A percentile compares a stretch with the other conserved stretches of the same genome.
Evolutionary conservation across 345 rosid genomes (phyloP).

Genomic region (Bruguiera sexangula): DNA sequence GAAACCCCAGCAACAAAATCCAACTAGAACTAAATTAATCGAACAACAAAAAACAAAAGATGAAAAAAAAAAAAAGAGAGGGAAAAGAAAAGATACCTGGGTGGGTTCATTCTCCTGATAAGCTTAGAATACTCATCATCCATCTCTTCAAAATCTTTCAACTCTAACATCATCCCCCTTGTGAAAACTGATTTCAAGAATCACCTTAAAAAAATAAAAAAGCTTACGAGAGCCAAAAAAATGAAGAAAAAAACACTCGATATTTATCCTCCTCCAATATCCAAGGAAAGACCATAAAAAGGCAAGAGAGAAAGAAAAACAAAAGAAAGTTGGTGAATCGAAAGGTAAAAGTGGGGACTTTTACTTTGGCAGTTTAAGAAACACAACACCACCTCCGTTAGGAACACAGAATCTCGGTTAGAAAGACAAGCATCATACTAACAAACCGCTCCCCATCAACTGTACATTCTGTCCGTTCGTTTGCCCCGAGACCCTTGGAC

Average conservation of each 20-base stretch:
- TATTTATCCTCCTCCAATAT: slow-evolving; percentile 38
- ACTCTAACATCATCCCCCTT: neutral
- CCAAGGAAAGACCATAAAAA: slow-evolving; percentile 26
- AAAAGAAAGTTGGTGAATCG: neutral
- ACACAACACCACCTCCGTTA: neutral
- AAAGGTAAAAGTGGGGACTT: slow-evolving; percentile 8
- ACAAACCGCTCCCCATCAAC: neutral
- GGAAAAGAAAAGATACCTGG: slow-evolving; percentile 41
- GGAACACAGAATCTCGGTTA: too few relatives aligned
- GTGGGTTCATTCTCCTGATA: slow-evolving; percentile 84
- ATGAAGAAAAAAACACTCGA: neutral
- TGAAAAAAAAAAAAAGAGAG: too few relatives aligned
- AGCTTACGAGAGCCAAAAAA: too few relatives aligned
- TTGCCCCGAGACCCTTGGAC: neutral
- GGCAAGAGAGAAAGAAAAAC: neutral
- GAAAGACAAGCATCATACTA: neutral
- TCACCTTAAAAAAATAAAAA: slow-evolving; percentile 10
- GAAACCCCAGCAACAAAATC: slow-evolving; percentile 6
- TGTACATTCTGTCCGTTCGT: neutral
- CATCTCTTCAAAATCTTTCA: slow-evolving; percentile 27
- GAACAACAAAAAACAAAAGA: too few relatives aligned
- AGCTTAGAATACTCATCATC: slow-evolving; percentile 88
- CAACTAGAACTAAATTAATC: neutral
- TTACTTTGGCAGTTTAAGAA: slow-evolving; percentile 6
- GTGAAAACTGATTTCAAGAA: neutral